Percentiles rank a stretch among this genome's conserved stretches.
Evolutionary conservation across 2,329 filamentous ascomycete species (phyloP).

Genomic region (Colletotrichum australisinense): DNA sequence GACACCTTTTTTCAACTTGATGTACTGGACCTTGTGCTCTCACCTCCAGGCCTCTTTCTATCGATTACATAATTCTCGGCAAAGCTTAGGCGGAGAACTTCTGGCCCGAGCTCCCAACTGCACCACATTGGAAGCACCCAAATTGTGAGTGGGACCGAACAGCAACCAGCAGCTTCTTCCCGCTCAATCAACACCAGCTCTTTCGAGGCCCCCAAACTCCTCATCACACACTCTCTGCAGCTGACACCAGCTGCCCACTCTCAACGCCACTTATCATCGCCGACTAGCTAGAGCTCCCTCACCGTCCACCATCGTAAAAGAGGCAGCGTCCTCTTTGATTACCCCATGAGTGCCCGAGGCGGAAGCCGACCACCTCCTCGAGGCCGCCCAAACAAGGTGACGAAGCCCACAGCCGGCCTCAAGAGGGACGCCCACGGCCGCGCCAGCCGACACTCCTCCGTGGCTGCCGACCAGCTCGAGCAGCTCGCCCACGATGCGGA

Average conservation of each 20-base stretch:
- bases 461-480: slow-evolving; percentile 48
- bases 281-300: slow-evolving; percentile 19
- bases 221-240: slow-evolving; percentile 26
- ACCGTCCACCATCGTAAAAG: slow-evolving; percentile 35
- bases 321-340: slow-evolving; percentile 8
- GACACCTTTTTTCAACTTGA: background rate
- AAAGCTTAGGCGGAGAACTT: slow-evolving; percentile 35
- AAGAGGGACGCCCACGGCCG: slow-evolving; percentile 38
- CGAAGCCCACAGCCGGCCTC: slow-evolving; percentile 47
- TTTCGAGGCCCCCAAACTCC: slow-evolving; percentile 23
- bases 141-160: slow-evolving; percentile 22
- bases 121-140: background rate
- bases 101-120: slow-evolving; percentile 38
- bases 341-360: slow-evolving; percentile 36
- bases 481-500: slow-evolving; percentile 39
- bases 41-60: background rate
- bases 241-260: slow-evolving; percentile 35
- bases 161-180: slow-evolving; percentile 19
- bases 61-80: slow-evolving; percentile 19
- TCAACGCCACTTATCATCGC: slow-evolving; percentile 28
- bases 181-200: slow-evolving; percentile 33
- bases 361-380: slow-evolving; percentile 43
- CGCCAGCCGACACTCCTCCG: slow-evolving; percentile 42
- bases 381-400: slow-evolving; percentile 56
- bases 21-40: background rate